Conservation (phyloP, 345 rosid species). For the Reutealis trisperma region DNA sequence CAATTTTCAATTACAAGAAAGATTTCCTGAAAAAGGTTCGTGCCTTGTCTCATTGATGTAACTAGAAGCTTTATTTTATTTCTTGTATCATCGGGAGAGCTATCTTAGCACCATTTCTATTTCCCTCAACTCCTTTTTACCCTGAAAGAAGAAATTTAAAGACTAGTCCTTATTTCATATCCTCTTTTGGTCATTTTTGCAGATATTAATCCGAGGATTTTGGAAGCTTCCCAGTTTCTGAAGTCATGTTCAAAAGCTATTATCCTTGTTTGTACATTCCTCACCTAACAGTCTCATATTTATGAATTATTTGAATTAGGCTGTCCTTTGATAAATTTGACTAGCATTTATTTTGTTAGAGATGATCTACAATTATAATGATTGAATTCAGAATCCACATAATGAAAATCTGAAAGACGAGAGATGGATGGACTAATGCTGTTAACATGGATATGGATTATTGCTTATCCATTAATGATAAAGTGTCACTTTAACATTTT, state of each 20-base stretch:
- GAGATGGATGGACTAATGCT: background rate
- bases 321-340: background rate
- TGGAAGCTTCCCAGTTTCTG: conserved; percentile 46
- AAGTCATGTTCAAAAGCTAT: conserved; percentile 64
- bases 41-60: background rate
- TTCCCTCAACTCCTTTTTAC: background rate
- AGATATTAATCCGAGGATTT: conserved; percentile 48
- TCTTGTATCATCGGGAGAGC: background rate
- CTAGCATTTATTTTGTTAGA: background rate
- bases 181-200: conserved; percentile 26
- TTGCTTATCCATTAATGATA: background rate
- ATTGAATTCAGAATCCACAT: background rate
- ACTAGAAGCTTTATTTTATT: background rate
- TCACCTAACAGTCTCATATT: conserved; percentile 34
- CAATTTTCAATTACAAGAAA: conserved; percentile 59
- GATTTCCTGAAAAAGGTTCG: conserved; percentile 52
- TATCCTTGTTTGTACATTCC: conserved; percentile 97
- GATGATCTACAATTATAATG: background rate
- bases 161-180: background rate
- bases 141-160: background rate
- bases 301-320: conserved; percentile 1
- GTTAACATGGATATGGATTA: background rate
- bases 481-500: background rate
- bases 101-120: too few relatives aligned
- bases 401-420: background rate